phyloP scores from a whole-genome alignment of 2,329 filamentous ascomycete species.

The Lecanicillium sp. region DNA sequence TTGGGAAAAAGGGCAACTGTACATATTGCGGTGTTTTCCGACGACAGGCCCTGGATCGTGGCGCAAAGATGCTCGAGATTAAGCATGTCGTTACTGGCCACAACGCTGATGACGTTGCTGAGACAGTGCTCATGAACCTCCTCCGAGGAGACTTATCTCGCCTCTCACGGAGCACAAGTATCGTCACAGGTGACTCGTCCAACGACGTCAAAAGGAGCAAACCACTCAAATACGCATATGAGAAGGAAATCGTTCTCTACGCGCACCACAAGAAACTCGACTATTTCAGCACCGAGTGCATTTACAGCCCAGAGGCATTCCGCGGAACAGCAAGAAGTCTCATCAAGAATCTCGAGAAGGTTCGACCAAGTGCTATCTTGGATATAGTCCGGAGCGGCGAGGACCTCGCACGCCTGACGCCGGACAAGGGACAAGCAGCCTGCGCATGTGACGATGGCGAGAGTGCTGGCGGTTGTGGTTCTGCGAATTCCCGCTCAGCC shows the following conservation, averaged over 20 bases:
- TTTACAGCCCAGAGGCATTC: constrained; percentile 97
- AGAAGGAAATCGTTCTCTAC: constrained; percentile 98
- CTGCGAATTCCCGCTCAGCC: constrained; percentile 53
- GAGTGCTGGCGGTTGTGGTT: constrained; percentile 63
- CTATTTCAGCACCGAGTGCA: constrained; percentile 97
- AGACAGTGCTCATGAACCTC: constrained; percentile 97
- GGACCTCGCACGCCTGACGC: constrained; percentile 79
- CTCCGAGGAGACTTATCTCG: constrained; percentile 84
- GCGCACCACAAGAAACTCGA: constrained; percentile 95
- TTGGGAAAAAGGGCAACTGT: constrained; percentile 98
- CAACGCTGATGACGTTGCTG: constrained; percentile 94
- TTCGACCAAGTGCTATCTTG: constrained; percentile 87
- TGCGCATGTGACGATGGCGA: constrained; percentile 33
- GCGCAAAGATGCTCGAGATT: constrained; percentile 80
- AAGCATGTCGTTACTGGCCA: constrained; percentile 94
- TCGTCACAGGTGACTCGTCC: constrained; percentile 70
- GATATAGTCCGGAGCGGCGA: constrained; percentile 94
- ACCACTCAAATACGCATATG: constrained; percentile 95
- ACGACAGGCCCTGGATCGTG: constrained; percentile 86
- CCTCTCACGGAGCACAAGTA: constrained; percentile 81
- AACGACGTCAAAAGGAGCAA: constrained; percentile 94
- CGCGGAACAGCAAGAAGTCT: constrained; percentile 83
- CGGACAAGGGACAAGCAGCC: constrained; percentile 30
- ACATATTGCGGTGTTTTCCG: constrained; percentile 98
- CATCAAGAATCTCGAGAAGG: constrained; percentile 92